Conservation (phyloP, 169 alveolate species). For the Cryptosporidium xiaoi region DNA sequence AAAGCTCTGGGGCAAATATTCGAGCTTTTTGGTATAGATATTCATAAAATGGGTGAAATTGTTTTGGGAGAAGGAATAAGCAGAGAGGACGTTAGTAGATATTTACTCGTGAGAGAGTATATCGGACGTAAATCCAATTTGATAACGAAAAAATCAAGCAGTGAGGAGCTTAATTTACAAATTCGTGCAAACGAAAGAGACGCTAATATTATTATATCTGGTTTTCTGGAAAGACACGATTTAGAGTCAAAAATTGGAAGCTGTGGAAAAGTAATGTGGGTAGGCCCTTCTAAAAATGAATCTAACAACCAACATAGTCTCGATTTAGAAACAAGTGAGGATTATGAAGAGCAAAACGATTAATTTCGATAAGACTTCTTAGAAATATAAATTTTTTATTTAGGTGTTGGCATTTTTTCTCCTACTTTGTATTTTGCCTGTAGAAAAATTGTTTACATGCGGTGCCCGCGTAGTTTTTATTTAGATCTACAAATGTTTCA, state of each 20-base stretch:
- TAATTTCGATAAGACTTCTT: too few species aligned
- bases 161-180: not conserved
- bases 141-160: not conserved
- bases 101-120: conserved; percentile 3
- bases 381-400: too few species aligned
- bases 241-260: not conserved
- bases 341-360: too few species aligned
- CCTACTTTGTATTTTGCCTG: too few species aligned
- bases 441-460: too few species aligned
- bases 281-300: not conserved
- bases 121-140: not conserved
- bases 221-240: conserved; percentile 3
- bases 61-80: not conserved
- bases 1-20: conserved; percentile 11
- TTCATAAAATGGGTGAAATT: not conserved
- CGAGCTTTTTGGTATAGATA: conserved; percentile 2
- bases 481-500: conserved; percentile 68
- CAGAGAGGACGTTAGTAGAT: conserved; percentile 58
- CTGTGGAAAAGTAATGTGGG: not conserved
- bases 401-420: too few species aligned
- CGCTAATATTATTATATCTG: not conserved
- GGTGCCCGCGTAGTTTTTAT: conserved; percentile 64
- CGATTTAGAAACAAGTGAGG: not conserved
- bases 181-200: not conserved
- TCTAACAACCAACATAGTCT: not conserved